Evolutionary conservation across 768 basidiomycete species (phyloP).

Genomic region (Ramaria sp.): DNA sequence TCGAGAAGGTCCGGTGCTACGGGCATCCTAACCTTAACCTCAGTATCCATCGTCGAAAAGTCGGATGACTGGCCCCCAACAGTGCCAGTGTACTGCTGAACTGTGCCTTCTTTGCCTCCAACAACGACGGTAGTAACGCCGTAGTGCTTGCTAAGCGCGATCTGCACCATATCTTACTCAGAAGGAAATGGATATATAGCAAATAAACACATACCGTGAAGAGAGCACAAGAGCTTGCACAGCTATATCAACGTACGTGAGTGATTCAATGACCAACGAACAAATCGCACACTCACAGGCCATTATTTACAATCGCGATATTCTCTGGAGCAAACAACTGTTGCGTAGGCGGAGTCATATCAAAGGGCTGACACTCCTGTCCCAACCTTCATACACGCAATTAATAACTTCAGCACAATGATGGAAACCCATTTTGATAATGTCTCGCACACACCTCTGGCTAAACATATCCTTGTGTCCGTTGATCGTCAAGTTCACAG

Average conservation of each 20-base stretch:
- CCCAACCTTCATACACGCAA: constrained; percentile 16
- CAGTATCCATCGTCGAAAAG: constrained; percentile 47
- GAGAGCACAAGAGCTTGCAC: constrained; percentile 19
- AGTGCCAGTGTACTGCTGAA: constrained; percentile 49
- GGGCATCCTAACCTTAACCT: constrained; percentile 37
- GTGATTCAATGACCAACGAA: not conserved
- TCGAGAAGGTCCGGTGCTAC: not conserved
- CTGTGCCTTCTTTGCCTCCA: constrained; percentile 36
- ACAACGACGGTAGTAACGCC: constrained; percentile 45
- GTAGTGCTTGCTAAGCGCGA: constrained; percentile 49
- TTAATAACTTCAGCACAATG: not conserved
- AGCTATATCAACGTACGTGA: constrained; percentile 9
- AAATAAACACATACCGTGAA: constrained; percentile 17
- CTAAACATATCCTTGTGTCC: constrained; percentile 39
- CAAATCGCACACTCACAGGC: constrained; percentile 27
- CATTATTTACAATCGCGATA: constrained; percentile 46
- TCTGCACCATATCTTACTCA: constrained; percentile 21
- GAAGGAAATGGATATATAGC: not conserved
- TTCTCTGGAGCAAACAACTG: constrained; percentile 39
- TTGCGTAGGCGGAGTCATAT: constrained; percentile 26
- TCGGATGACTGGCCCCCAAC: constrained; percentile 54
- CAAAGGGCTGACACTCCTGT: constrained; percentile 26
- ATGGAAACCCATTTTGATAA: not conserved
- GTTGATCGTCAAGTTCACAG: constrained; percentile 33
- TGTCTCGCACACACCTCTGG: constrained; percentile 19